Base-by-base conservation (phyloP, 2,329 filamentous ascomycete species). In the Rutstroemia sp. region DNA sequence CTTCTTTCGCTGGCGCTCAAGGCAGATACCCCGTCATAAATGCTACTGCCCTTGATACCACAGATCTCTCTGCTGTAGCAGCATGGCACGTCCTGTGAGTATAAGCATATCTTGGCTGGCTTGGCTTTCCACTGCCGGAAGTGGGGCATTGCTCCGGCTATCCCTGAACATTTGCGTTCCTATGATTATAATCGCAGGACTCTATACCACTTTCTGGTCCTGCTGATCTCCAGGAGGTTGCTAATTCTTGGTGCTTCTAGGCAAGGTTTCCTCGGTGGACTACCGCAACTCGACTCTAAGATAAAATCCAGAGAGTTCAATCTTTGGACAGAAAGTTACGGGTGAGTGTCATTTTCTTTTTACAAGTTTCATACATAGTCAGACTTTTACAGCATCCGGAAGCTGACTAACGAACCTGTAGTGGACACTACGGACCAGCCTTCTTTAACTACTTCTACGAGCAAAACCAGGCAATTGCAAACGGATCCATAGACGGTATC, bases 311-410 rank as follows among this genome's bases (percentile, higher is more conserved):
- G 58, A 39, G 63, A 63, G 5, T 66, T 82, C 6, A 82, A 81
- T 59, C 71, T 89, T 4, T 87, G 85, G 61, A 78, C 83, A 0
- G 84, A 89, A 67, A 61, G 56, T 38, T 65, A 88, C 67, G 80
- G 84, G 34, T 44, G n/a, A 86, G 86, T 7, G 78, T 81, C 54
- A 89, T 87, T 63, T 85, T 82, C 0, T 83, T 83, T 14, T 42
- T 9, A 17, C 16, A 19, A 17, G 19, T 42, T 9, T 14, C 16
- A 42, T n/a, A 42, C 39, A 42, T 7, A 25, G 5, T 10, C 17
- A 21, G 39, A 42, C 17, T 19, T 19, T 42, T 42, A 19, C 16
- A 42, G n/a, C 14, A n/a, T 19, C 14, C 30, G 12, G 30, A 34
- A 34, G 39, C 39, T 34, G 12, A 34, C 30, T 34, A 34, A 34